These are phyloP conservation scores for Apophysomyces ossiformis DNA, from an alignment of 371 early-diverging fungal genomes.

Conservation along the genomic window DNA sequence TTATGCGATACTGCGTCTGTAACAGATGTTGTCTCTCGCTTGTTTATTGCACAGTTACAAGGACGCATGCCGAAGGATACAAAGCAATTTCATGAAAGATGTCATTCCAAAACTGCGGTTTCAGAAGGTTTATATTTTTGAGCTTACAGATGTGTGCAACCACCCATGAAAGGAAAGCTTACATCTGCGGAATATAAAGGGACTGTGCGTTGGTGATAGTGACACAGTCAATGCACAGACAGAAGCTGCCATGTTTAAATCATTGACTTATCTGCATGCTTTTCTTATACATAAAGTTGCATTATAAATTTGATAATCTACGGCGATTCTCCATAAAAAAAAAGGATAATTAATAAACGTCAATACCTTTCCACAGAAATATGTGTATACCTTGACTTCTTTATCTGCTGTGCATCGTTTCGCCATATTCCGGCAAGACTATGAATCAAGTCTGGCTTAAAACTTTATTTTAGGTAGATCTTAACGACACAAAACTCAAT, in stretches of 20 bases:
- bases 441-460: too few relatives aligned
- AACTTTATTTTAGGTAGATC: too few relatives aligned
- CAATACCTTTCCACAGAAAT: not conserved
- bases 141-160: not conserved
- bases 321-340: too few relatives aligned
- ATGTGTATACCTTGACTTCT: not conserved
- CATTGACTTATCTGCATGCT: too few relatives aligned
- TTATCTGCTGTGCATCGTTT: not conserved
- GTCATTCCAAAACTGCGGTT: not conserved
- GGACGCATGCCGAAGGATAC: not conserved
- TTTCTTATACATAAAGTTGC: too few relatives aligned
- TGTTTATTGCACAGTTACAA: not conserved
- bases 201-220: slow-evolving; percentile 1
- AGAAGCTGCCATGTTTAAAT: not conserved
- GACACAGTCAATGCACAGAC: slow-evolving; percentile 3
- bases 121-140: not conserved
- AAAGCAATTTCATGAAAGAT: not conserved
- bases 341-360: too few relatives aligned
- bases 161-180: not conserved
- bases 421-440: too few relatives aligned
- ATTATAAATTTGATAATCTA: too few relatives aligned
- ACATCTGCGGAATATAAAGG: not conserved
- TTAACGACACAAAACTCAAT: too few relatives aligned
- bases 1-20: too few relatives aligned
- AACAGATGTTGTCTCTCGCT: not conserved